A percentile compares a stretch with the other conserved stretches of the same genome.
Evolutionary conservation across 345 rosid species (phyloP).

Genomic region (Eucalyptus sp.): DNA sequence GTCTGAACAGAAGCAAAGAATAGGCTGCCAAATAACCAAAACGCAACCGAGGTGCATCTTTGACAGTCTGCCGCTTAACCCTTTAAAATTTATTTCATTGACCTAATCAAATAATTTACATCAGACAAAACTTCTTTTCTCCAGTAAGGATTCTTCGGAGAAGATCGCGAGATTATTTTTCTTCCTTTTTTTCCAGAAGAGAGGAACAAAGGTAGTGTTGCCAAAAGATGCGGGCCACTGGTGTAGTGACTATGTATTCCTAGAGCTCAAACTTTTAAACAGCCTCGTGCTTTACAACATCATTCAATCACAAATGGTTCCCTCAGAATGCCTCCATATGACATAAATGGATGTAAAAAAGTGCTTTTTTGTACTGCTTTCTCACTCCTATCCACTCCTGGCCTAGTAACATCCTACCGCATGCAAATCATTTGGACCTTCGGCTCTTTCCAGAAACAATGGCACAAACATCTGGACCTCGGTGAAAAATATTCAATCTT

Average conservation of each 20-base stretch:
- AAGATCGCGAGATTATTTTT: background rate
- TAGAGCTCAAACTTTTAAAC: background rate
- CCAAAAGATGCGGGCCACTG: background rate
- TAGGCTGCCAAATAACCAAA: background rate
- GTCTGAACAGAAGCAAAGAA: background rate
- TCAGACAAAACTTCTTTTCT: background rate
- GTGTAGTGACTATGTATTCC: background rate
- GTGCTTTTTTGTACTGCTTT: background rate
- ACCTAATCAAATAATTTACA: background rate
- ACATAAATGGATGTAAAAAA: background rate
- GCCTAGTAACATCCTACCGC: background rate
- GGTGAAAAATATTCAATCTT: background rate
- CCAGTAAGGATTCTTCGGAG: background rate
- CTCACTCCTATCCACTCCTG: background rate
- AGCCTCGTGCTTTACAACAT: background rate
- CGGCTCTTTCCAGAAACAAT: background rate
- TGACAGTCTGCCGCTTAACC: background rate
- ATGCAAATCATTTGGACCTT: background rate
- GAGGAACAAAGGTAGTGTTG: background rate
- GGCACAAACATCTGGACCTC: background rate
- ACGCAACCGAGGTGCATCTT: background rate
- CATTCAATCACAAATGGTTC: background rate
- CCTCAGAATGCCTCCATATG: background rate
- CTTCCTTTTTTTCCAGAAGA: background rate
- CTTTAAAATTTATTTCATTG: background rate